phyloP scores from a whole-genome alignment of 495 filamentous ascomycete genomes.

The Oidiodendron maius region DNA sequence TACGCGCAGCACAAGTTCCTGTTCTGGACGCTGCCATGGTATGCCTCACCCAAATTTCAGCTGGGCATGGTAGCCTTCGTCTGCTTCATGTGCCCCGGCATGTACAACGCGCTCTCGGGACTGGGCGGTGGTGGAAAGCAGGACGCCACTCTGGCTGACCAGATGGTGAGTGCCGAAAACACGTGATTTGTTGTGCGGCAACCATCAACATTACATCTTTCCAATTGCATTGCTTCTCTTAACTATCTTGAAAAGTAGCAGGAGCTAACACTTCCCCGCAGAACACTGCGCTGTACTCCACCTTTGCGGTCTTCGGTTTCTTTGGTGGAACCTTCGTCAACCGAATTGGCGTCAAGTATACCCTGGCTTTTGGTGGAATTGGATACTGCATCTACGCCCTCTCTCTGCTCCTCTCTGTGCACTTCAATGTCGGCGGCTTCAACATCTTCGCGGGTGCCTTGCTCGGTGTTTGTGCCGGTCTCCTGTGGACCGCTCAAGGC shows the following conservation, averaged over 20 bases:
- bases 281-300: conserved; percentile 66
- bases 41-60: conserved; percentile 70
- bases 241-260: too few relatives aligned
- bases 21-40: conserved; percentile 54
- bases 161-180: conserved; percentile 42
- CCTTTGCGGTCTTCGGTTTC: conserved; percentile 83
- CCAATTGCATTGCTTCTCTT: too few relatives aligned
- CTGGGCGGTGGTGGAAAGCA: conserved; percentile 71
- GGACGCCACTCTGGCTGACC: conserved; percentile 55
- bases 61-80: conserved; percentile 73
- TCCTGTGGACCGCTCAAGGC: conserved; percentile 90
- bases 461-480: conserved; percentile 72
- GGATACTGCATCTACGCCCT: conserved; percentile 83
- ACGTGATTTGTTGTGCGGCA: too few relatives aligned
- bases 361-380: conserved; percentile 73
- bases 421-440: conserved; percentile 65
- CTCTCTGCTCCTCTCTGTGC: conserved; percentile 75
- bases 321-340: conserved; percentile 78
- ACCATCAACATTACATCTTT: too few relatives aligned
- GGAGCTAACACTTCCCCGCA: conserved; percentile 1
- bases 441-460: conserved; percentile 72
- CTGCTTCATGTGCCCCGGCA: conserved; percentile 78
- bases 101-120: conserved; percentile 73
- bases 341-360: conserved; percentile 65
- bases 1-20: conserved; percentile 59